phyloP scores from a whole-genome alignment of 1,284 basidiomycete genomes.

The Ceraceosorus guamensis region DNA sequence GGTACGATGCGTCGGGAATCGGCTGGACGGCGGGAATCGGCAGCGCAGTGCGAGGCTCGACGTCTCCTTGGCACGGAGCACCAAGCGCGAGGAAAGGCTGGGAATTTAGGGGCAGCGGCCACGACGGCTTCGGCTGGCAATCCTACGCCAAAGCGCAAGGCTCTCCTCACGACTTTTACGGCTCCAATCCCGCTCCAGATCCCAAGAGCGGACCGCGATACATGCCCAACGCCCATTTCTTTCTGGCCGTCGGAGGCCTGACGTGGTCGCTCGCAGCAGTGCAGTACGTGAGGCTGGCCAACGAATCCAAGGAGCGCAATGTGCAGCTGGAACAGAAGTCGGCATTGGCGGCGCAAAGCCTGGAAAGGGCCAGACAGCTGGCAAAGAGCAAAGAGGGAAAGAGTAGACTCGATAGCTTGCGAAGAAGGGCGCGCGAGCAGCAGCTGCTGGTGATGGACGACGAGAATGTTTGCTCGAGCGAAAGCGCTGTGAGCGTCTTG shows the following conservation, averaged over 20 bases:
- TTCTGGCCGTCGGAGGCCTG: constrained; percentile 6
- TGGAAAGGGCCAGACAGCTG: constrained; percentile 7
- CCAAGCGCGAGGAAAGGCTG: constrained; percentile 5
- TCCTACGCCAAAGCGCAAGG: constrained; percentile 1
- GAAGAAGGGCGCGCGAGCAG: neutral
- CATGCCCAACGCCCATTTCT: constrained; percentile 10
- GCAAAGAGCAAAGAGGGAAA: constrained; percentile 10
- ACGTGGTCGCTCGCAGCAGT: constrained; percentile 9
- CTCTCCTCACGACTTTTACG: constrained; percentile 5
- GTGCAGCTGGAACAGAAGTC: constrained; percentile 4
- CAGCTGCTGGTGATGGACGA: no score
- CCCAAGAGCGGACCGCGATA: constrained; percentile 2
- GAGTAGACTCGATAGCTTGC: constrained; percentile 2
- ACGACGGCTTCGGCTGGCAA: constrained; percentile 17
- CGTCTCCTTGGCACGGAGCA: neutral
- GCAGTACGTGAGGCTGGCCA: constrained; percentile 12
- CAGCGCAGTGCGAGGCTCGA: no score
- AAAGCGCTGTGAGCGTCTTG: no score
- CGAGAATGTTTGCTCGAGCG: no score
- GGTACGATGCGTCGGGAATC: constrained; percentile 14
- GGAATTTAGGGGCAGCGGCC: constrained; percentile 8
- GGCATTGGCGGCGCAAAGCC: constrained; percentile 7
- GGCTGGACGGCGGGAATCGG: constrained; percentile 15
- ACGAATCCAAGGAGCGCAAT: neutral
- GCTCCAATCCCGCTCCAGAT: constrained; percentile 6